Base-by-base conservation (phyloP, 495 filamentous ascomycete genomes). In the Coniosporium apollinis region DNA sequence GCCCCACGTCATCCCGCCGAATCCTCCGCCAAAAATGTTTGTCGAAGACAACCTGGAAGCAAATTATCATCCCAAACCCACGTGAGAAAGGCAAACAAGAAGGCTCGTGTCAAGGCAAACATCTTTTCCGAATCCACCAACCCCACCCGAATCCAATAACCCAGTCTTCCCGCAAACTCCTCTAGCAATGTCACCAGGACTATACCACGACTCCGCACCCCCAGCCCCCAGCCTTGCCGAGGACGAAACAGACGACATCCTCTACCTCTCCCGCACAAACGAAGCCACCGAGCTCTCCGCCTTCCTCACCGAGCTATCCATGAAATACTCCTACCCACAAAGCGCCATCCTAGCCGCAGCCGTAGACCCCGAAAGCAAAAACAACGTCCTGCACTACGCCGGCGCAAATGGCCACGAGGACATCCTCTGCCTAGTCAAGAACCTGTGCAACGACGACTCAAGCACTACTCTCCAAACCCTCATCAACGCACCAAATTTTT, bases 161-260 rank as follows among this genome's bases (percentile, higher is more conserved):
- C n/a, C n/a, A n/a, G n/a, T n/a, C n/a, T n/a, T n/a, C n/a, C 9
- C 30, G 1, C 30, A 26, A 13, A 9, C 30, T 1, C 30, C 15
- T 13, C 30, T 16, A 19, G 17, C 30, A 8, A 32, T 32, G 30
- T 1, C n/a, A n/a, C n/a, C n/a, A n/a, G n/a, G n/a, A n/a, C n/a
- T n/a, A n/a, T n/a, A n/a, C 29, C 29, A 31, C 29, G 9, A 8
- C 29, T 6, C 10, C 14, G 8, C 4, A 6, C 6, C 24, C 17
- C 5, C 33, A 8, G 11, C 14, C 4, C 44, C 45, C 19, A 15
- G 58, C 29, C 59, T 86, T 38, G 69, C 67, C 17, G 69, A 73
- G 49, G 86, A 94, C 29, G 67, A 80, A 48, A 76, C 84, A 39
- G 82, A 87, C 50, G 87, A 94, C 50, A 72, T 94, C 43, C 67